Evolutionary conservation across 2,329 filamentous ascomycete species (phyloP).

Genomic region (Colletotrichum spaethianum): DNA sequence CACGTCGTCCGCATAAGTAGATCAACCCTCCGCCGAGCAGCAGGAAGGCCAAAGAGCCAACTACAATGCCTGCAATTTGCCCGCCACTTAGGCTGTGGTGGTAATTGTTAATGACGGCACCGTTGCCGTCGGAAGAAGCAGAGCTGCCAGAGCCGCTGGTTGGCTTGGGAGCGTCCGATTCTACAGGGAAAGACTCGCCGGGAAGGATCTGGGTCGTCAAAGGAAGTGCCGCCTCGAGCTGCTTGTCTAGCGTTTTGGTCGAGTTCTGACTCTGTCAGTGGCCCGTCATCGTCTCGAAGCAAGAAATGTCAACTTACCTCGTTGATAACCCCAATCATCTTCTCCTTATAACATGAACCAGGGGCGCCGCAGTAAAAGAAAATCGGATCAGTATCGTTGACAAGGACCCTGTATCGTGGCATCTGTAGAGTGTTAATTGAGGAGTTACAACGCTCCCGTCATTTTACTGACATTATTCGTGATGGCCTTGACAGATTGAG

Average conservation of each 20-base stretch:
- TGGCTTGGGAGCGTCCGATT: slow-evolving; percentile 49
- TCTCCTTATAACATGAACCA: slow-evolving; percentile 73
- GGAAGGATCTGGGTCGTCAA: slow-evolving; percentile 69
- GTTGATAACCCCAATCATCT: slow-evolving; percentile 86
- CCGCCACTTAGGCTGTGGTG: slow-evolving; percentile 52
- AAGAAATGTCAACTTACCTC: slow-evolving; percentile 60
- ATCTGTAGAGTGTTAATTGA: slow-evolving; percentile 57
- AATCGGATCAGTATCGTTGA: slow-evolving; percentile 75
- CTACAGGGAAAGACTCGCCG: slow-evolving; percentile 68
- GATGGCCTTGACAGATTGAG: slow-evolving; percentile 60
- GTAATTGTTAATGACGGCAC: slow-evolving; percentile 31
- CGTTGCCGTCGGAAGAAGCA: slow-evolving; percentile 23
- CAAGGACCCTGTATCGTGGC: slow-evolving; percentile 57
- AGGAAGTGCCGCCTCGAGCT: slow-evolving; percentile 62
- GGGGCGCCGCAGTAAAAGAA: slow-evolving; percentile 81
- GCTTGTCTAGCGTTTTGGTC: slow-evolving; percentile 62
- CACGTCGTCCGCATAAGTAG: slow-evolving; percentile 62
- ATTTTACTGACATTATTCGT: slow-evolving; percentile 57
- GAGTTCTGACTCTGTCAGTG: slow-evolving; percentile 53
- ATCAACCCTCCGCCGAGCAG: slow-evolving; percentile 60
- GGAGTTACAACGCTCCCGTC: not conserved
- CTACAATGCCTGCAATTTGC: slow-evolving; percentile 72
- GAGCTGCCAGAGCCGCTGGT: slow-evolving; percentile 35
- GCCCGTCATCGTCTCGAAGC: not conserved
- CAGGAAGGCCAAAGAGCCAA: slow-evolving; percentile 64